Evolutionary conservation across 2,329 filamentous ascomycete species (phyloP).

Genomic region (Colletotrichum coccodes): DNA sequence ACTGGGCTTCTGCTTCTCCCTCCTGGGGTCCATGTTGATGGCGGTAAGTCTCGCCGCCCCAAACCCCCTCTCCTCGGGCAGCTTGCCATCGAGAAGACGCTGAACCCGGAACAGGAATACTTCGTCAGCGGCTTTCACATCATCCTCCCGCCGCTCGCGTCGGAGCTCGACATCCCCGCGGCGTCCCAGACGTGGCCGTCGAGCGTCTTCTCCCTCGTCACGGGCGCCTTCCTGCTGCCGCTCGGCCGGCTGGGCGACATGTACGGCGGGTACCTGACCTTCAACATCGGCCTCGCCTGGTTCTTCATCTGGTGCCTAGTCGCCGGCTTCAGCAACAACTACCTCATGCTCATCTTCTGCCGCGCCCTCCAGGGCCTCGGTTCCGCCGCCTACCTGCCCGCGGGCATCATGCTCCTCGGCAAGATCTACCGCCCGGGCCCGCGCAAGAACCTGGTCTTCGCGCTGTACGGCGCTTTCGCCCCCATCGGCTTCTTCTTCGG

Average conservation of each 20-base stretch:
- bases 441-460: conserved; percentile 75
- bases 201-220: conserved; percentile 68
- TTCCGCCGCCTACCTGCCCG: conserved; percentile 77
- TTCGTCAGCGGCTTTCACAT: conserved; percentile 82
- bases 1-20: conserved; percentile 69
- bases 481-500: conserved; percentile 70
- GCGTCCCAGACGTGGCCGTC: conserved; percentile 72
- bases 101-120: conserved; percentile 64
- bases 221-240: conserved; percentile 69
- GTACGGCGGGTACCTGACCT: conserved; percentile 70
- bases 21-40: conserved; percentile 72
- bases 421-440: conserved; percentile 76
- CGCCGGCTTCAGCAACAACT: conserved; percentile 74
- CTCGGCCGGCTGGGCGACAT: conserved; percentile 71
- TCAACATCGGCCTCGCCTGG: conserved; percentile 70
- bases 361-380: conserved; percentile 81
- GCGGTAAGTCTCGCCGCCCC: conserved; percentile 55
- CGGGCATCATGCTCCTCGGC: conserved; percentile 76
- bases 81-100: background rate
- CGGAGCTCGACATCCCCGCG: conserved; percentile 71
- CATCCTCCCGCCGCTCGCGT: conserved; percentile 73
- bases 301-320: conserved; percentile 75
- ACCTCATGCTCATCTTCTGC: conserved; percentile 77
- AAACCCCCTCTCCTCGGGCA: too few species aligned
- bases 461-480: conserved; percentile 67